These are phyloP conservation scores for Aspergillus japonicus DNA, from an alignment of 2,329 filamentous ascomycete genomes.

Conservation along the genomic window DNA sequence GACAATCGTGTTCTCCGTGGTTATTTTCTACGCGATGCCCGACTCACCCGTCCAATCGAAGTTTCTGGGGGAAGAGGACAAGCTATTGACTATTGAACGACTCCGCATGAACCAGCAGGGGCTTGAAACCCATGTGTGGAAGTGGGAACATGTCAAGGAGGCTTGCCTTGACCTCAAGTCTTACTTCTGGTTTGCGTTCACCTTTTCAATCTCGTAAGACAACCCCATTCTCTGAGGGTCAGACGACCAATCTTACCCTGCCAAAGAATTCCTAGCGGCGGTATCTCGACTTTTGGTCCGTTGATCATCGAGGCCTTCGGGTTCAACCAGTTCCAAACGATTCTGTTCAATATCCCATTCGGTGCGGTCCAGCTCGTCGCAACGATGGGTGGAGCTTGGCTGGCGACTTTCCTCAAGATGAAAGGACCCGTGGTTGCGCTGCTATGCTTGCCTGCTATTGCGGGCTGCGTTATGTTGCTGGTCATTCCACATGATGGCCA, in stretches of 20 bases:
- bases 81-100: slow-evolving; percentile 57
- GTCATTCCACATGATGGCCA: slow-evolving; percentile 47
- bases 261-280: slow-evolving; percentile 54
- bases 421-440: slow-evolving; percentile 57
- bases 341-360: slow-evolving; percentile 62
- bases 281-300: slow-evolving; percentile 59
- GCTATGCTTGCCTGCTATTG: slow-evolving; percentile 57
- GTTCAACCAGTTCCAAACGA: slow-evolving; percentile 56
- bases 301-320: slow-evolving; percentile 60
- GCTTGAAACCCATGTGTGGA: slow-evolving; percentile 46
- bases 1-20: slow-evolving; percentile 52
- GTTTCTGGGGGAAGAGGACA: slow-evolving; percentile 58
- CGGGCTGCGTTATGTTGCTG: slow-evolving; percentile 56
- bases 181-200: slow-evolving; percentile 57
- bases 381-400: slow-evolving; percentile 57
- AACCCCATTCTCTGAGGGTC: no score
- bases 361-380: slow-evolving; percentile 61
- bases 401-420: slow-evolving; percentile 54
- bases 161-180: slow-evolving; percentile 59
- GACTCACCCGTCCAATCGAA: slow-evolving; percentile 62
- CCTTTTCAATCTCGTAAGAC: slow-evolving; percentile 53
- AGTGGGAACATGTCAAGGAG: slow-evolving; percentile 56
- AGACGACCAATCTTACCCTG: slow-evolving; percentile 7
- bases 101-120: slow-evolving; percentile 52
- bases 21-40: slow-evolving; percentile 60